Evolutionary conservation across 2,329 filamentous ascomycete species (phyloP).

Genomic region (Colletotrichum costaricense): DNA sequence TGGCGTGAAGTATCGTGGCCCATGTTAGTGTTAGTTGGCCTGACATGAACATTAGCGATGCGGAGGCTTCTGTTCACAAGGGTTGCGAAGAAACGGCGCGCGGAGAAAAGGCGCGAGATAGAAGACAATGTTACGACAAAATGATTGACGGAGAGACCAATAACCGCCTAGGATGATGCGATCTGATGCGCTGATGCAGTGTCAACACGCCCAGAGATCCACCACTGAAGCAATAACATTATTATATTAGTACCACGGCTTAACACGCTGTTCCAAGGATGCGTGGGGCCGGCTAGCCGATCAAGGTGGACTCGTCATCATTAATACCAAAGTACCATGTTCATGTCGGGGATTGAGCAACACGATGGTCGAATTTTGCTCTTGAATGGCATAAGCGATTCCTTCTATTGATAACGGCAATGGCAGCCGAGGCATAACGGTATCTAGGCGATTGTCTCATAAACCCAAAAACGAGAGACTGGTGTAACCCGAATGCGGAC

Average conservation of each 20-base stretch:
- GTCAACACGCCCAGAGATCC: constrained; percentile 12
- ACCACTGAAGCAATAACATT: constrained; percentile 16
- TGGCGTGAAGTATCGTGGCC: background rate
- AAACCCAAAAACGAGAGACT: background rate
- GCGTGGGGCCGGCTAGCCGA: constrained; percentile 1
- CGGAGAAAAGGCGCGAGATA: no score
- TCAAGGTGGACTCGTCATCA: constrained; percentile 26
- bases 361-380: constrained; percentile 7
- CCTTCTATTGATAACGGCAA: background rate
- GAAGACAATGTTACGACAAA: no score
- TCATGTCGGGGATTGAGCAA: background rate
- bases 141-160: background rate
- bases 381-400: constrained; percentile 16
- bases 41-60: constrained; percentile 18
- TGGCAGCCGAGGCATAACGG: background rate
- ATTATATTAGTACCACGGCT: background rate
- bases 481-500: constrained; percentile 18
- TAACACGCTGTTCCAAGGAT: constrained; percentile 2
- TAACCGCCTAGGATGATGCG: constrained; percentile 18
- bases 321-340: constrained; percentile 14
- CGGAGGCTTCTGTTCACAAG: background rate
- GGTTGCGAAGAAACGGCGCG: background rate
- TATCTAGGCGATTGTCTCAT: background rate
- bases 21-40: background rate
- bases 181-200: constrained; percentile 20